phyloP scores from a whole-genome alignment of 1,139 yeast genomes.

The Geotrichum candidum region DNA sequence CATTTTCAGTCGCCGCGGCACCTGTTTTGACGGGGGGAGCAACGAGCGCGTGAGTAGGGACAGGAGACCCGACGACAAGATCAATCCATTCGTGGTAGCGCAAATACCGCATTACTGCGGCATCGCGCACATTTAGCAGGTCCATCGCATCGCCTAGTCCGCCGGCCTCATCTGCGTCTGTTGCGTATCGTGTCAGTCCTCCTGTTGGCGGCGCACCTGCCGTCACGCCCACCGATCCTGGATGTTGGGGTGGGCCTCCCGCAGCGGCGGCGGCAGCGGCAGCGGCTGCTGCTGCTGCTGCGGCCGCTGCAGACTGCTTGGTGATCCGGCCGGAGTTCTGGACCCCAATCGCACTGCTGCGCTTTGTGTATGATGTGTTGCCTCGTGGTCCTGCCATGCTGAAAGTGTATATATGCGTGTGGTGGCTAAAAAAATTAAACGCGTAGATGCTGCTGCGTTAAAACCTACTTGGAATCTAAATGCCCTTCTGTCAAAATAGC shows the following conservation, averaged over 20 bases:
- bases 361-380: not conserved
- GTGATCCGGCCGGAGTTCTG: not conserved
- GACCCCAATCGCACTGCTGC: not conserved
- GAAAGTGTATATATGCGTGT: not conserved
- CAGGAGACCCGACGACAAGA: slow-evolving; percentile 35
- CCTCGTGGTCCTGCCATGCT: slow-evolving; percentile 5
- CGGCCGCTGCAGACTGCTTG: slow-evolving; percentile 1
- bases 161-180: slow-evolving; percentile 26
- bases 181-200: slow-evolving; percentile 5
- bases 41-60: not conserved
- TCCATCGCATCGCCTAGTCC: slow-evolving; percentile 40
- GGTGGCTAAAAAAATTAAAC: not conserved
- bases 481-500: not conserved
- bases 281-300: slow-evolving; percentile 2
- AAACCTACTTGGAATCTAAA: not conserved
- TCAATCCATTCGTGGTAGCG: slow-evolving; percentile 44
- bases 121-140: slow-evolving; percentile 38
- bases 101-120: slow-evolving; percentile 39
- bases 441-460: not conserved
- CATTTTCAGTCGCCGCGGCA: not conserved
- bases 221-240: not conserved
- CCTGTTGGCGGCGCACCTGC: not conserved
- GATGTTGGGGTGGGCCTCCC: not conserved
- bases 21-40: not conserved
- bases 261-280: not conserved